Base-by-base conservation (phyloP, 208 protist genomes). In the Leishmania braziliensis region DNA sequence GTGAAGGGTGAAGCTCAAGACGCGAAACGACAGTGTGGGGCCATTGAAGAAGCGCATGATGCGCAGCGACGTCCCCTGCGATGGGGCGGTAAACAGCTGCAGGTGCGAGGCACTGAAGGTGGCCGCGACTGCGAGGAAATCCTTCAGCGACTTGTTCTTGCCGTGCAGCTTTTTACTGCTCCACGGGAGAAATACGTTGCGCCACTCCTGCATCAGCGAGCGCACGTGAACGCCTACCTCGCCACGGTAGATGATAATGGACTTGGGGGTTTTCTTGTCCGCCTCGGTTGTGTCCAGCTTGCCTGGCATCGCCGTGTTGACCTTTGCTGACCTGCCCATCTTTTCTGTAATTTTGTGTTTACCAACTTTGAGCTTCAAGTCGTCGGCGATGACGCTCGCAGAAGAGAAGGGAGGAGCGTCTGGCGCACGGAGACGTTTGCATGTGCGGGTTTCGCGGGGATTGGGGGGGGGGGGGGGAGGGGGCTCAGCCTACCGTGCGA, bases 21-120 rank as follows among this genome's bases (percentile, higher is more conserved):
- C 92, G 66, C 95, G 94, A 81, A 98, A 97, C 60, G 90, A 91
- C 33, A 98, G 86, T 36, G 96, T 97, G 14, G 96, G 96, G 20
- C 96, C 96, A 78, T 97, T 96, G 65, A 94, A 93, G 83, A 97
- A 96, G 56, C 95, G 93, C 90, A 97, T 95, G 68, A 98, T 97
- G 73, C 94, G 93, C 65, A 98, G 89, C 72, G 92, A 93, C 2
- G 95, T 96, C 65, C 96, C 96, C 66, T 92, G 86, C 70, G 93
- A 90, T 4, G 93, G 91, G 0, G 93, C 88, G 1, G 94, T 96
- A 78, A 98, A 96, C 60, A 97, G 86, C 85, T 98, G 96, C 76
- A 97, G 70, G 79, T 97, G 94, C 16, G 92, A 93, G 23, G 93
- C 92, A 78, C 92, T 93, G 84, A 97, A 96, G 36, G 86, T 90